A percentile compares a stretch with the other conserved stretches of the same genome.
Evolutionary conservation across 2,329 filamentous ascomycete genomes (phyloP).

Genomic region (Fusarium duplospermum): DNA sequence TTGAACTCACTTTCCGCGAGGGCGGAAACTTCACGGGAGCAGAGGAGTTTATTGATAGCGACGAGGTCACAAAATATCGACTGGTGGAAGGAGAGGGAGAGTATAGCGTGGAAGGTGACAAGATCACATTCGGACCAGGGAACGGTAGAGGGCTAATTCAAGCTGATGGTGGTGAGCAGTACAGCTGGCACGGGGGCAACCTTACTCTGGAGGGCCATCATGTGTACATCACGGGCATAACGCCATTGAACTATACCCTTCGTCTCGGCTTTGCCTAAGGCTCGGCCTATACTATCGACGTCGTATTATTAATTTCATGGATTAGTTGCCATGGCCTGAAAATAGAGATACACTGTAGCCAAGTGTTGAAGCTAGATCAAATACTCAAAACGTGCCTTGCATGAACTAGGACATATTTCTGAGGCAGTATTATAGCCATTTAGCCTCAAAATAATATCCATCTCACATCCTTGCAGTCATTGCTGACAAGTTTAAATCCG

Average conservation of each 20-base stretch:
- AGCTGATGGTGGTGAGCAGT: not conserved
- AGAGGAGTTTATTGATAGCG: not conserved
- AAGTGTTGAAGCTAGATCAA: not conserved
- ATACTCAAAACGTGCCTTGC: not conserved
- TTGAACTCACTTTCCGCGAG: constrained; percentile 20
- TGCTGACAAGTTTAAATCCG: not conserved
- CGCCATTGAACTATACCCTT: not conserved
- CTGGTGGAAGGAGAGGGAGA: not conserved
- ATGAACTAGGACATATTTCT: not conserved
- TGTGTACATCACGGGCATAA: not conserved
- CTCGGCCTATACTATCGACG: not conserved
- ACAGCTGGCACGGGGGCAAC: not conserved
- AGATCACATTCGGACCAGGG: not conserved
- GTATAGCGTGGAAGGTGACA: not conserved
- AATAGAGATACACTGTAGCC: not conserved
- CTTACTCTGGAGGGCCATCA: not conserved
- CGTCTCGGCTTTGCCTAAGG: not conserved
- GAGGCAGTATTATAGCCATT: not conserved
- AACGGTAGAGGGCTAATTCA: not conserved
- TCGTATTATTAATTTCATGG: not conserved
- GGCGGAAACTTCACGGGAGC: constrained; percentile 22
- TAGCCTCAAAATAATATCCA: not conserved
- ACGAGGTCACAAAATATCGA: not conserved
- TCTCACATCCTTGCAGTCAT: not conserved
- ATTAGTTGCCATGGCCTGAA: not conserved